These are phyloP conservation scores for Lagenaria siceraria DNA, from an alignment of 306 rosid species.

Conservation along the genomic window DNA sequence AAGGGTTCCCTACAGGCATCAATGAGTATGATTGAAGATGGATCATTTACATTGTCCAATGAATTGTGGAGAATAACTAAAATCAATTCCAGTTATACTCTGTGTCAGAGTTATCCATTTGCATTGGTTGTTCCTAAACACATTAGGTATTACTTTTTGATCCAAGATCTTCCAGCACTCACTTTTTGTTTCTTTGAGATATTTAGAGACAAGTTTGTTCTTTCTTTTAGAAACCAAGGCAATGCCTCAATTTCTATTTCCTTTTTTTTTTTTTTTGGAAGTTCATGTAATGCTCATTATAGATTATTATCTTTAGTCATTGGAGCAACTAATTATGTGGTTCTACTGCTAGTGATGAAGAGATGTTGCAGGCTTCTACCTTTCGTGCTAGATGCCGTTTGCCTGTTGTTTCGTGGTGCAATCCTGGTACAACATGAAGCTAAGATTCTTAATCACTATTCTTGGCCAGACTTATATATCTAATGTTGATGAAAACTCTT, in stretches of 20 bases:
- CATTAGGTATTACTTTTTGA: conserved; percentile 46
- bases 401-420: conserved; percentile 95
- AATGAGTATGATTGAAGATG: conserved; percentile 51
- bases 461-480: conserved; percentile 8
- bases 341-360: conserved; percentile 68
- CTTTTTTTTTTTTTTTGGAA: neutral
- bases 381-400: conserved; percentile 85
- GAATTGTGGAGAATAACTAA: conserved; percentile 82
- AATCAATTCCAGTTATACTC: conserved; percentile 49
- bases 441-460: neutral
- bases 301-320: neutral
- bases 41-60: conserved; percentile 66
- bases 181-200: neutral
- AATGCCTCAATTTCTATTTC: neutral
- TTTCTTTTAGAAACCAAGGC: neutral
- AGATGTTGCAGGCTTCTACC: conserved; percentile 65
- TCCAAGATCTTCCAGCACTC: neutral
- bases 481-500: conserved; percentile 15
- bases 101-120: conserved; percentile 89
- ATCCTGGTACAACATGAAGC: conserved; percentile 44
- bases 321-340: conserved; percentile 10
- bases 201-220: neutral
- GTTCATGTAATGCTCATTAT: conserved; percentile 1
- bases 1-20: conserved; percentile 39
- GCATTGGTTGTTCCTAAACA: conserved; percentile 74